These are phyloP conservation scores for Amanita inopinata DNA, from an alignment of 768 basidiomycete genomes.

Conservation along the genomic window DNA sequence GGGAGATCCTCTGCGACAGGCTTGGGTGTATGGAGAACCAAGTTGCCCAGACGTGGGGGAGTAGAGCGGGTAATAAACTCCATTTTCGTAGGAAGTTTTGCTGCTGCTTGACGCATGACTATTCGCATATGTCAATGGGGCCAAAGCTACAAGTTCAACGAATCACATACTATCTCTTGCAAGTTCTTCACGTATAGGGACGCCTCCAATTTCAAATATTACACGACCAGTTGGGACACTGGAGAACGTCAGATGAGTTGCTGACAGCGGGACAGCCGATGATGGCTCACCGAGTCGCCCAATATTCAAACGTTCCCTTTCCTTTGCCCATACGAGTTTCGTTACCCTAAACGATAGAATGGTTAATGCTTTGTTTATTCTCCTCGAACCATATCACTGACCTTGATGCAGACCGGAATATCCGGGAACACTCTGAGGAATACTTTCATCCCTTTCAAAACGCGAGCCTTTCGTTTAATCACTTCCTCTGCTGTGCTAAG, in stretches of 20 bases:
- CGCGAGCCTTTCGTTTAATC: slow-evolving; percentile 82
- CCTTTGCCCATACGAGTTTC: slow-evolving; percentile 99
- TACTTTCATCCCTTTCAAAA: slow-evolving; percentile 80
- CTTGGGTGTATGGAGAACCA: slow-evolving; percentile 42
- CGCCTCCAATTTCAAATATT: slow-evolving; percentile 89
- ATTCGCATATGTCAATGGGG: slow-evolving; percentile 2
- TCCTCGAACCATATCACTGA: slow-evolving; percentile 20
- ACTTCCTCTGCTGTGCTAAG: slow-evolving; percentile 80
- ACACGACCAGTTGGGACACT: slow-evolving; percentile 86
- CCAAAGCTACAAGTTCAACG: not conserved
- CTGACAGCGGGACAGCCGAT: not conserved
- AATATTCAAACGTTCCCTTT: slow-evolving; percentile 95
- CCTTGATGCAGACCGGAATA: slow-evolving; percentile 96
- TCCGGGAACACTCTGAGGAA: slow-evolving; percentile 91
- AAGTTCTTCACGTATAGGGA: slow-evolving; percentile 82
- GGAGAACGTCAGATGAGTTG: not conserved
- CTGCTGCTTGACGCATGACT: slow-evolving; percentile 85
- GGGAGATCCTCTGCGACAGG: slow-evolving; percentile 15
- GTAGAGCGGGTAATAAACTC: slow-evolving; percentile 72
- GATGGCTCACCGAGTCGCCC: slow-evolving; percentile 75
- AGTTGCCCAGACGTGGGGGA: slow-evolving; percentile 65
- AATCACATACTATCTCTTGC: slow-evolving; percentile 71
- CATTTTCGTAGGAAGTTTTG: slow-evolving; percentile 78
- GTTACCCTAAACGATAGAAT: slow-evolving; percentile 62
- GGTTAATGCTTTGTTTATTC: slow-evolving; percentile 1